phyloP scores from a whole-genome alignment of 2,329 filamentous ascomycete species.

The Calcarisporium arbuscula region DNA sequence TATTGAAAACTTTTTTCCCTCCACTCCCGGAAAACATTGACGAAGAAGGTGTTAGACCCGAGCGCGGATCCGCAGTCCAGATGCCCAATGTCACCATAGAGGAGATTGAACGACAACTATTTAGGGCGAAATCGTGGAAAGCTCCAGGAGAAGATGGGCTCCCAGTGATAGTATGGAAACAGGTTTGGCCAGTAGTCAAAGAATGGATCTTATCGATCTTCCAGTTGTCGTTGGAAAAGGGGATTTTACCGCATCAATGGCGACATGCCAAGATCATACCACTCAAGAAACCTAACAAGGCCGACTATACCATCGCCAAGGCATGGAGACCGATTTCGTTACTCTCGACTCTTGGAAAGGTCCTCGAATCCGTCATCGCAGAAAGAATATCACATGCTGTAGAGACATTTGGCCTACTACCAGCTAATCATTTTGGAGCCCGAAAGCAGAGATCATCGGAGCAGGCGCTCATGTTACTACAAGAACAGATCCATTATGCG shows the following conservation, averaged over 20 bases:
- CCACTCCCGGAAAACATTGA: constrained; percentile 9
- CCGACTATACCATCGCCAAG: constrained; percentile 19
- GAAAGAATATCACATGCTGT: too few species aligned
- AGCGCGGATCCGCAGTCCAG: too few species aligned
- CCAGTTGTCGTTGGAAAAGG: constrained; percentile 6
- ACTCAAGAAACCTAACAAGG: constrained; percentile 20
- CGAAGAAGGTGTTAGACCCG: constrained; percentile 9
- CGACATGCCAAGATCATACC: constrained; percentile 19
- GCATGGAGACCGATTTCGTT: constrained; percentile 20
- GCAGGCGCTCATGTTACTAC: constrained; percentile 2
- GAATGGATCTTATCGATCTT: constrained; percentile 6
- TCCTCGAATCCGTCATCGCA: too few species aligned
- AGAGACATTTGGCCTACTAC: too few species aligned
- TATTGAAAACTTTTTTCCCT: constrained; percentile 14
- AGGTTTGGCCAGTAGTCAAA: constrained; percentile 8
- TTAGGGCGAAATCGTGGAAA: constrained; percentile 14
- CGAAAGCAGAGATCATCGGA: background rate
- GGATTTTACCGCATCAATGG: constrained; percentile 8
- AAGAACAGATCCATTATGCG: constrained; percentile 7
- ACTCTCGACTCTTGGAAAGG: too few species aligned
- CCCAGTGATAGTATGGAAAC: constrained; percentile 10
- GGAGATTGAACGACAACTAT: constrained; percentile 13
- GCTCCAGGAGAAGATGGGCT: constrained; percentile 14
- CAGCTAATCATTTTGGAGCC: constrained; percentile 2
- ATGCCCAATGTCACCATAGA: constrained; percentile 13